Evolutionary conservation across 1,139 yeast genomes (phyloP), one percentile per base, ranked within the genome.

Genomic region (Arxiozyma telluris): DNA sequence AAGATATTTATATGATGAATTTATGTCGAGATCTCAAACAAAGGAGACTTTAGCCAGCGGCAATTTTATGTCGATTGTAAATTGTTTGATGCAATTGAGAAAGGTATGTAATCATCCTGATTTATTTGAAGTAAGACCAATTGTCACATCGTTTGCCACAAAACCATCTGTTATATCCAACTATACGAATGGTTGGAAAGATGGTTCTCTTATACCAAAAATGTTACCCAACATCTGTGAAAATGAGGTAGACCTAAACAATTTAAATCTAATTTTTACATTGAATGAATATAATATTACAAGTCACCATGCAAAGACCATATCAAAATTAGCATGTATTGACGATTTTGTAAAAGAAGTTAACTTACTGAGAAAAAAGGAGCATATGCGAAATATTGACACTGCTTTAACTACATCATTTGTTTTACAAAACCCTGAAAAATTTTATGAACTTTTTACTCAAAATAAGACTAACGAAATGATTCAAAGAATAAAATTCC

Each of bases 41-140:
- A 84, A 83, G 63, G 97, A 89, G 60, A 93, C 98, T 1, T 76
- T 94, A 58, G 94, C 94, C 0, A 88, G 96, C 20, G 98, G 98
- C 2, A 94, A 93, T 67, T 94, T 90, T 64, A 76, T 94, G 69
- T 89, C 97, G 22, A 94, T 94, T 65, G 91, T 94, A 64, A 94
- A 94, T 64, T 93, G 98, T 74, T 78, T 94, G 71, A 94, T 94
- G 99, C 99, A 94, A 70, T 75, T 94, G 64, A 81, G 99, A 62
- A 94, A 94, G 69, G 98, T 93, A 44, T 93, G 98, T 72, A 93
- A 93, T 65, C 98, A 93, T 71, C 98, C 98, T 0, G 97, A 94
- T 71, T 73, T 94, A 58, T 94, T 94, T 72, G 98, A 94, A 67
- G 97, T 91, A 7, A 77, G 98, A 56, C 98, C 98, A 0, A 87